Evolutionary conservation across 2,329 filamentous ascomycete species (phyloP).

Genomic region (Trichophyton simii): DNA sequence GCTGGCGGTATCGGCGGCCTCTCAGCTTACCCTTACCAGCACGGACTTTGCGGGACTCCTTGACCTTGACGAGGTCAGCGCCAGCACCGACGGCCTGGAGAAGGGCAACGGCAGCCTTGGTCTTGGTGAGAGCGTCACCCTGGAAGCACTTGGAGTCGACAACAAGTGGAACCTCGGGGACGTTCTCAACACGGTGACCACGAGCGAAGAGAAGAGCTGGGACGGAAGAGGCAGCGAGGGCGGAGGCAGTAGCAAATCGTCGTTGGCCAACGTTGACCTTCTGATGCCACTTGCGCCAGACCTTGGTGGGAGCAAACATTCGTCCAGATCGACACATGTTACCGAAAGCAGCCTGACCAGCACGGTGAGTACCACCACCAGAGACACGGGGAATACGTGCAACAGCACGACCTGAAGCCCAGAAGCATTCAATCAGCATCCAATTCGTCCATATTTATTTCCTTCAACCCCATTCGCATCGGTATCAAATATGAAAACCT

Average conservation of each 20-base stretch:
- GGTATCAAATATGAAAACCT: not conserved
- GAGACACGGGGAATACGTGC: constrained; percentile 99
- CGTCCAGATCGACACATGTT: constrained; percentile 99
- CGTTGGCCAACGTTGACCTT: constrained; percentile 99
- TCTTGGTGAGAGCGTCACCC: constrained; percentile 70
- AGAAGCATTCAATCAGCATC: constrained; percentile 10
- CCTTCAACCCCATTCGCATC: not conserved
- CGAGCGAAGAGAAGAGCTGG: constrained; percentile 91
- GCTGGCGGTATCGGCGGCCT: constrained; percentile 91
- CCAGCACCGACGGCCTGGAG: constrained; percentile 85
- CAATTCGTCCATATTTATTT: constrained; percentile 11
- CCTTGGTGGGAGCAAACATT: constrained; percentile 99
- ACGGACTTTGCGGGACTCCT: constrained; percentile 89
- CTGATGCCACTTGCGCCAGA: constrained; percentile 99
- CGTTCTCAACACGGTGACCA: constrained; percentile 83
- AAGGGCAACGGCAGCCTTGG: constrained; percentile 70
- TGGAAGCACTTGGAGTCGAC: constrained; percentile 84
- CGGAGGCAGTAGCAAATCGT: constrained; percentile 95
- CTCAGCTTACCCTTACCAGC: constrained; percentile 98
- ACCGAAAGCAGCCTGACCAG: constrained; percentile 98
- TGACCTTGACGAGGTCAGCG: constrained; percentile 87
- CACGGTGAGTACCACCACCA: constrained; percentile 99
- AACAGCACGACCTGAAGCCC: constrained; percentile 75
- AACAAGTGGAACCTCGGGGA: constrained; percentile 95
- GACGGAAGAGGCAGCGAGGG: constrained; percentile 89